These are phyloP conservation scores for Pogostemon cablin DNA, from an alignment of 257 asterid species.

Conservation along the genomic window DNA sequence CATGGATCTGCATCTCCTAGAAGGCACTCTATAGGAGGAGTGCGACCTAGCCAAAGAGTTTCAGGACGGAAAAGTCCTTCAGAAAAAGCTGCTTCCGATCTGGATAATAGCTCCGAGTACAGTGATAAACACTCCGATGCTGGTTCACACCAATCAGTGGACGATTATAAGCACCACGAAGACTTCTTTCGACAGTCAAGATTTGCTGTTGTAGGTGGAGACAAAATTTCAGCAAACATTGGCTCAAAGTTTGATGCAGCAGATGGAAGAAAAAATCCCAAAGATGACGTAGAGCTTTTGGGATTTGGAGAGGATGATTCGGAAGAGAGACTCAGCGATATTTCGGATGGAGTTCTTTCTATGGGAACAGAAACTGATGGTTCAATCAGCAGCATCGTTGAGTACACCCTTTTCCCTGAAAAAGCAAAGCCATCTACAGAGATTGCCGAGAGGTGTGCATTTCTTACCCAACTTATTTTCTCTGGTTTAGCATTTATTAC, in stretches of 20 bases:
- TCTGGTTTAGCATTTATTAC: slow-evolving; percentile 12
- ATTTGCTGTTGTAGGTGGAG: slow-evolving; percentile 54
- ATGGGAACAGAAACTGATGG: slow-evolving; percentile 95
- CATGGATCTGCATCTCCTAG: slow-evolving; percentile 69
- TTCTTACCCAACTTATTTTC: slow-evolving; percentile 21
- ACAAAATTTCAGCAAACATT: slow-evolving; percentile 40
- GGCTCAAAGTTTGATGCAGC: slow-evolving; percentile 41
- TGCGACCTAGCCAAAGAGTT: slow-evolving; percentile 42
- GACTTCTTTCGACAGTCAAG: slow-evolving; percentile 79
- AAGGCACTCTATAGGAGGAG: slow-evolving; percentile 56
- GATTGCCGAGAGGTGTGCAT: slow-evolving; percentile 62
- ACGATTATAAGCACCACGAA: slow-evolving; percentile 73
- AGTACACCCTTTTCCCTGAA: slow-evolving; percentile 86
- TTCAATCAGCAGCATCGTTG: slow-evolving; percentile 73
- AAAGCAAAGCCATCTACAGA: slow-evolving; percentile 55
- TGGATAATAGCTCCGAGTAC: slow-evolving; percentile 75
- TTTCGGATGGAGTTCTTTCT: slow-evolving; percentile 93
- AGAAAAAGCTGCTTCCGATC: slow-evolving; percentile 65
- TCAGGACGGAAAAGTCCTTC: slow-evolving; percentile 48
- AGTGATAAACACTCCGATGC: slow-evolving; percentile 89
- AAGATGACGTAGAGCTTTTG: slow-evolving; percentile 66
- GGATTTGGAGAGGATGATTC: slow-evolving; percentile 83
- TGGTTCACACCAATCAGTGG: slow-evolving; percentile 80
- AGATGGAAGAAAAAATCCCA: slow-evolving; percentile 44
- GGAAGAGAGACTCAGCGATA: slow-evolving; percentile 91